A percentile compares a stretch with the other conserved stretches of the same genome.
Evolutionary conservation across 2,329 filamentous ascomycete species (phyloP).

Genomic region (Cordyceps pruinosa): DNA sequence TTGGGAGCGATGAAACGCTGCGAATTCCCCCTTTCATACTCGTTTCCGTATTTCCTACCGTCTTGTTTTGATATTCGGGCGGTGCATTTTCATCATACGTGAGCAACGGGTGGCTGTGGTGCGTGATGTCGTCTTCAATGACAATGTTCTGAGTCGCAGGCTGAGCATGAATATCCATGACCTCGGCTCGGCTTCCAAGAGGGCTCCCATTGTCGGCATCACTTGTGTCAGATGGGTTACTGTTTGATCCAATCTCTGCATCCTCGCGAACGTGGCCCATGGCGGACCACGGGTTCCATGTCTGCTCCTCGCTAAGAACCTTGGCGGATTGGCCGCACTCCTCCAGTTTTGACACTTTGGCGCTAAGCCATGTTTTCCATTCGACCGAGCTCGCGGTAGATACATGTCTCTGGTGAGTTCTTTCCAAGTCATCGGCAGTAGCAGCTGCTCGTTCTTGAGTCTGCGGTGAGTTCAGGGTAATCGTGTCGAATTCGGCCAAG

Average conservation of each 20-base stretch:
- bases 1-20: slow-evolving; percentile 22
- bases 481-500: background rate
- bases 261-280: slow-evolving; percentile 41
- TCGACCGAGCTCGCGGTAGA: slow-evolving; percentile 43
- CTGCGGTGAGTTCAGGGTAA: background rate
- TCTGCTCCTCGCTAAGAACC: slow-evolving; percentile 3
- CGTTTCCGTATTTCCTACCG: background rate
- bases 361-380: slow-evolving; percentile 50
- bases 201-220: background rate
- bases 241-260: slow-evolving; percentile 39
- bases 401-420: slow-evolving; percentile 26
- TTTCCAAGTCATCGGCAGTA: background rate
- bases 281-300: slow-evolving; percentile 6
- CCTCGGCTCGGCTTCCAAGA: background rate
- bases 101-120: background rate
- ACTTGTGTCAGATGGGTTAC: background rate
- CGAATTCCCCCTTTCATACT: slow-evolving; percentile 1
- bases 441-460: background rate
- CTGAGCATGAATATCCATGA: background rate
- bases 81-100: slow-evolving; percentile 2
- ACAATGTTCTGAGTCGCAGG: slow-evolving; percentile 6
- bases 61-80: background rate
- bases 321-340: slow-evolving; percentile 8
- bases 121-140: background rate
- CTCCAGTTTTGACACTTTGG: slow-evolving; percentile 43